A percentile compares a stretch with the other conserved stretches of the same genome.
Evolutionary conservation across 1,139 yeast genomes (phyloP).

Genomic region (Yamadazyma conglobata): DNA sequence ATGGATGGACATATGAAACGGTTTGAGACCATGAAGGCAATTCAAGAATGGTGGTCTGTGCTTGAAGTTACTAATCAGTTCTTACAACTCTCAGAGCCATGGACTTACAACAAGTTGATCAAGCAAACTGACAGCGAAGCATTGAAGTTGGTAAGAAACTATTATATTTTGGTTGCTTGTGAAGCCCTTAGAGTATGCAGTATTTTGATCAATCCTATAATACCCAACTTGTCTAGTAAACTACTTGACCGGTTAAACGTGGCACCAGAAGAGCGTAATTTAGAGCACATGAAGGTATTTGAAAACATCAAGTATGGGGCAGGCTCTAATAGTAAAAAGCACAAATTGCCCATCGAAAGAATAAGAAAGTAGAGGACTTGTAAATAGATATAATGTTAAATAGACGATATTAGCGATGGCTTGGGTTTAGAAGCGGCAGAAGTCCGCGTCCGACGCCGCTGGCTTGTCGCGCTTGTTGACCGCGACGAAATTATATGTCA

Average conservation of each 20-base stretch:
- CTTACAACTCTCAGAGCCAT: conserved; percentile 59
- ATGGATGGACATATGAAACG: conserved; percentile 43
- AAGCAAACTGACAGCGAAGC: conserved; percentile 23
- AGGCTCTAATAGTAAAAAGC: conserved; percentile 26
- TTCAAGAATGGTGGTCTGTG: conserved; percentile 59
- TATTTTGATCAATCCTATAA: conserved; percentile 65
- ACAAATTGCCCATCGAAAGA: conserved; percentile 12
- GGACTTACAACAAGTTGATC: conserved; percentile 37
- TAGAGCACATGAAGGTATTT: conserved; percentile 48
- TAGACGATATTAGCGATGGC: too few relatives aligned
- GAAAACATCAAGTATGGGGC: conserved; percentile 37
- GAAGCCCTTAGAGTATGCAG: conserved; percentile 70
- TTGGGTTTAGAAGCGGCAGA: too few relatives aligned
- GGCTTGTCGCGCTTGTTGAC: too few relatives aligned
- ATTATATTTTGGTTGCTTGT: conserved; percentile 59
- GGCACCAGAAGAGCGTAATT: conserved; percentile 26
- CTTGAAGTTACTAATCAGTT: conserved; percentile 62
- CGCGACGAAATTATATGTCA: too few relatives aligned
- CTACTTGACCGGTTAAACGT: conserved; percentile 59
- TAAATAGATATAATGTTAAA: too few relatives aligned
- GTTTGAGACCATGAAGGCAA: conserved; percentile 59
- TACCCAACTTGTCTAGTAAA: conserved; percentile 58
- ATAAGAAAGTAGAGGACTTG: conserved; percentile 1
- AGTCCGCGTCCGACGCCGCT: too few relatives aligned
- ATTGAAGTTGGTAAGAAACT: conserved; percentile 37